Base-by-base conservation (phyloP, 2,329 filamentous ascomycete genomes). In the Ascochyta fabae region DNA sequence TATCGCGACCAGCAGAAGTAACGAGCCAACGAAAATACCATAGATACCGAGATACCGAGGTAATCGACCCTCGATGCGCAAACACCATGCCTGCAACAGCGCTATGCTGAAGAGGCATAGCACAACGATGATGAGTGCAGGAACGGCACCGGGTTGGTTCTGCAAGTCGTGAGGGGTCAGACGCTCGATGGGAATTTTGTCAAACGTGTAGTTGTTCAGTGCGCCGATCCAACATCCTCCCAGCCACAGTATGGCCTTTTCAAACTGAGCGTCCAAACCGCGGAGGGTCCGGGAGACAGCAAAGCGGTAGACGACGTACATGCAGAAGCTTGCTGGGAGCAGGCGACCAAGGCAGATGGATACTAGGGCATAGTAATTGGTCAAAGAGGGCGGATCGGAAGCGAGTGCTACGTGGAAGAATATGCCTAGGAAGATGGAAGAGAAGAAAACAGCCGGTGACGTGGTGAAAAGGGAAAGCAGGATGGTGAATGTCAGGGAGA, bases 121-220 rank as follows among this genome's bases (percentile, higher is more conserved):
- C 34, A 97, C 80, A 58, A 99, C 89, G 53, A 91, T 83, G 40
- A 90, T 85, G 44, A 99, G 79, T 0, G 95, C 94, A 1, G 90
- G 84, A 52, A 91, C 88, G 0, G 94, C 95, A 7, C 95, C 95
- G 0, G 95, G 94, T 70, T 99, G 92, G 65, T 92, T 88, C 43
- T 89, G 79, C 39, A 99, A 86, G 70, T 99, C 95, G 72, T 96
- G 92, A 0, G 88, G 87, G 8, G 91, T 98, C n/a, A 99, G 83
- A 2, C 95, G 88, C 74, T 92, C 87, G 62, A 99, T 95, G 0
- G 95, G 95, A 58, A 99, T 97, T 77, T 91, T 89, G 67, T 92
- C 90, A 69, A 99, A 91, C 0, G 95, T 98, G 76, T 97, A 96
- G 77, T 98, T 98, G 69, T 94, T 94, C 63, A 99, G 78, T 1